A percentile compares a stretch with the other conserved stretches of the same genome.
Conservation (phyloP, 1,284 basidiomycete species). For the Heterobasidion occidentale region DNA sequence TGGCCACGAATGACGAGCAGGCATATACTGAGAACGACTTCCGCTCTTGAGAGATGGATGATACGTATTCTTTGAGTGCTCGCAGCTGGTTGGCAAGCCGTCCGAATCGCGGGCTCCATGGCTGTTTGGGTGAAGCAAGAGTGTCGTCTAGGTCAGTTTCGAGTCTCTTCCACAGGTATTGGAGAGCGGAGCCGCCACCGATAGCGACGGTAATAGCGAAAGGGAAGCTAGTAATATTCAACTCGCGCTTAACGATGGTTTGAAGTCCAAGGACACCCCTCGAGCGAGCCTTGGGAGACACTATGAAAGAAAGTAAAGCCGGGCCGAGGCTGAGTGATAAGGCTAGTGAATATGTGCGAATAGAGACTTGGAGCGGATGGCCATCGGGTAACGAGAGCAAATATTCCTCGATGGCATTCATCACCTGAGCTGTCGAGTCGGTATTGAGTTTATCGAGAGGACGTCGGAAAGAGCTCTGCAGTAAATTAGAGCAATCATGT, state of each 20-base stretch:
- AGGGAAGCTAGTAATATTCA: constrained; percentile 56
- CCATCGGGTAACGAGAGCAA: constrained; percentile 22
- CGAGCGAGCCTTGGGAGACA: constrained; percentile 22
- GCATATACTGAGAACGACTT: constrained; percentile 50
- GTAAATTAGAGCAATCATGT: too few relatives aligned
- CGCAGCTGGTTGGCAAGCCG: neutral
- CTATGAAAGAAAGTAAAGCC: constrained; percentile 44
- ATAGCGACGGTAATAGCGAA: constrained; percentile 56
- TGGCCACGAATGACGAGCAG: constrained; percentile 47
- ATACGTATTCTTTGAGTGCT: neutral
- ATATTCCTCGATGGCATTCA: neutral
- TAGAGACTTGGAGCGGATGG: constrained; percentile 51
- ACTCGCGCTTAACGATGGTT: constrained; percentile 40
- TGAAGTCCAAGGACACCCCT: constrained; percentile 11
- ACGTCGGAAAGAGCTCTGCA: too few relatives aligned
- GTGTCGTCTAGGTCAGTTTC: constrained; percentile 13
- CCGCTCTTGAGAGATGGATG: constrained; percentile 27
- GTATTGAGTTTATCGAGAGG: too few relatives aligned
- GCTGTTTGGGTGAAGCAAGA: neutral
- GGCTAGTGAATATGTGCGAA: constrained; percentile 61
- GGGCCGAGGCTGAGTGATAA: constrained; percentile 61
- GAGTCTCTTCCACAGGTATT: constrained; percentile 33
- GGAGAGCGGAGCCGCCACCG: constrained; percentile 51
- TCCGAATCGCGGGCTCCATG: neutral
- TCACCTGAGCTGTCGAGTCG: neutral